Conservation (phyloP, 306 rosid species). For the Luffa acutangula region DNA sequence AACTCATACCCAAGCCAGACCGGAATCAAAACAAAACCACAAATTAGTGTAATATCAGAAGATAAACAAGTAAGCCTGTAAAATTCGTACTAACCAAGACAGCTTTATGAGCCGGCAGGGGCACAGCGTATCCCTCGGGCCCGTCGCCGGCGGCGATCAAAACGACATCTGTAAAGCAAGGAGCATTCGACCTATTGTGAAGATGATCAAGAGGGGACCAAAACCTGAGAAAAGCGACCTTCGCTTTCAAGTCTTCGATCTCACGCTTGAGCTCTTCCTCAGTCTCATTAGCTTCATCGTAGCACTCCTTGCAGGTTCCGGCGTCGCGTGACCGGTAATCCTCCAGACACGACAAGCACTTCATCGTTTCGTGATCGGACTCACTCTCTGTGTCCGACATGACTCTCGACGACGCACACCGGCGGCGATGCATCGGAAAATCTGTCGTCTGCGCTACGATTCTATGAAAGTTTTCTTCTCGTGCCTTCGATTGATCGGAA, state of each 20-base stretch:
- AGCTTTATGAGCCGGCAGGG: conserved; percentile 71
- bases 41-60: neutral
- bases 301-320: conserved; percentile 81
- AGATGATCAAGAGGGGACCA: conserved; percentile 27
- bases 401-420: conserved; percentile 4
- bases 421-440: conserved; percentile 18
- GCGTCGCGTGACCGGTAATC: conserved; percentile 21
- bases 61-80: neutral
- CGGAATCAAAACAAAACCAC: neutral
- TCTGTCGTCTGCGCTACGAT: neutral
- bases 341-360: conserved; percentile 42
- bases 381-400: conserved; percentile 4
- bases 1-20: neutral
- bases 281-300: conserved; percentile 68
- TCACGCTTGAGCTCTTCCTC: conserved; percentile 64
- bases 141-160: conserved; percentile 35
- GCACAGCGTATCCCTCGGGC: conserved; percentile 10
- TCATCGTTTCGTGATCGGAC: conserved; percentile 19
- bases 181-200: conserved; percentile 1
- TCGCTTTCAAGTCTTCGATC: conserved; percentile 65
- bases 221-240: conserved; percentile 50
- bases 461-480: neutral
- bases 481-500: neutral
- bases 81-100: conserved; percentile 47
- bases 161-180: conserved; percentile 38